Conservation (phyloP, 1,284 basidiomycete genomes). For the Mrakiaceae sp. region DNA sequence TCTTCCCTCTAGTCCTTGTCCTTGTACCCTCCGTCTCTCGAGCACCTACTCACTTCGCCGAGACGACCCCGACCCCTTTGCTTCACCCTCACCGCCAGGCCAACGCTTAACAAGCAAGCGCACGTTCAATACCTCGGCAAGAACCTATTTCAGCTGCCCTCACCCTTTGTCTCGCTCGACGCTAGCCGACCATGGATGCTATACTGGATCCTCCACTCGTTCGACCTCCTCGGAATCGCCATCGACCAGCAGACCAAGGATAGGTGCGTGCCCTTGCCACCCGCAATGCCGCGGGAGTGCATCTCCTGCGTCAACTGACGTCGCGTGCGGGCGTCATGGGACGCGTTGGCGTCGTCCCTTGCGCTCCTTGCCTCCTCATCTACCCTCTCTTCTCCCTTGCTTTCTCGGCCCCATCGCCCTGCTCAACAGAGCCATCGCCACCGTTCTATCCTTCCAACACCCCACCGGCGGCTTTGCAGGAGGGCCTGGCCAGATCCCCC, state of each 20-base stretch:
- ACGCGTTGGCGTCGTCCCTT: not conserved
- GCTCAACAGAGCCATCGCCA: constrained; percentile 53
- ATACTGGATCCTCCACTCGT: constrained; percentile 78
- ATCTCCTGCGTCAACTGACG: too few relatives aligned
- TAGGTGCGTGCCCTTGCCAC: constrained; percentile 41
- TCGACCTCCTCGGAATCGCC: constrained; percentile 61
- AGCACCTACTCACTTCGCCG: not conserved
- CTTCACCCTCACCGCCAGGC: not conserved
- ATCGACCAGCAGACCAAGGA: constrained; percentile 63
- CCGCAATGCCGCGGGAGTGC: too few relatives aligned
- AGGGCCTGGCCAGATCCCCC: constrained; percentile 70
- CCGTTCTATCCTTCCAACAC: constrained; percentile 64
- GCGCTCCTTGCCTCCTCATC: not conserved
- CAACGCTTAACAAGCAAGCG: constrained; percentile 3
- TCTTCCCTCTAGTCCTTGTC: not conserved
- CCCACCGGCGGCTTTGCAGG: constrained; percentile 82
- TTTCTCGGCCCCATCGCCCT: too few relatives aligned
- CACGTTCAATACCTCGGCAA: constrained; percentile 29
- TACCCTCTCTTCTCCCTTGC: not conserved
- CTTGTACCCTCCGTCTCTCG: not conserved
- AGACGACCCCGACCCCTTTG: not conserved
- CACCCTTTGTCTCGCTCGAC: constrained; percentile 67
- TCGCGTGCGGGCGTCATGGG: too few relatives aligned
- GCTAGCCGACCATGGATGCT: constrained; percentile 86
- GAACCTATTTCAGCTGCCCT: constrained; percentile 43